These are phyloP conservation scores for Penstemon newberryi DNA, from an alignment of 257 asterid species.

Conservation along the genomic window DNA sequence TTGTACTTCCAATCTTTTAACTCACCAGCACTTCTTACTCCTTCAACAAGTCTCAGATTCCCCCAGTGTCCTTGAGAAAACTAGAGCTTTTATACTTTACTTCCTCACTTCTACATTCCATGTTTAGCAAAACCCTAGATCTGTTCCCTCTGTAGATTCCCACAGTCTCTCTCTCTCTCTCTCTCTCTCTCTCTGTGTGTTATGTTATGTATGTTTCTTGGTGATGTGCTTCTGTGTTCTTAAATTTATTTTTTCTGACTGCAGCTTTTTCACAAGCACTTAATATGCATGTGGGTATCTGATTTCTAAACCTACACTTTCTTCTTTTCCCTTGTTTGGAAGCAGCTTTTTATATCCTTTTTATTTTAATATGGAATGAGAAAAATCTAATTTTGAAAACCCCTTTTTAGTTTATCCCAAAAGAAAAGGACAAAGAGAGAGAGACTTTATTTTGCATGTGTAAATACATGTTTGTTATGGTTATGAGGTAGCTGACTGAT, in stretches of 20 bases:
- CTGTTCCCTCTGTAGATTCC: constrained; percentile 74
- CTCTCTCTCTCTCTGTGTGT: constrained; percentile 20
- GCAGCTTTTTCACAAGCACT: constrained; percentile 33
- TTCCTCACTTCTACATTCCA: constrained; percentile 37
- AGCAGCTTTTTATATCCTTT: constrained; percentile 21
- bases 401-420: constrained; percentile 1
- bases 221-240: background rate
- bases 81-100: constrained; percentile 23
- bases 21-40: constrained; percentile 22
- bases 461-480: constrained; percentile 12
- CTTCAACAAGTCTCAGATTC: constrained; percentile 21
- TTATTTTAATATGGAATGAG: constrained; percentile 8
- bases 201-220: constrained; percentile 14
- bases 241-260: constrained; percentile 27
- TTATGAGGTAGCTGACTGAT: constrained; percentile 30
- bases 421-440: constrained; percentile 3
- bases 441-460: constrained; percentile 27
- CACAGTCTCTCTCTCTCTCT: constrained; percentile 31
- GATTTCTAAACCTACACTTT: constrained; percentile 14
- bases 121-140: constrained; percentile 91
- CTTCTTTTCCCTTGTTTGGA: constrained; percentile 14
- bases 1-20: constrained; percentile 29
- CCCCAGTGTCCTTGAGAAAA: constrained; percentile 33
- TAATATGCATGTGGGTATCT: constrained; percentile 27
- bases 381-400: constrained; percentile 24